Base-by-base conservation (phyloP, 805 yeast species). In the Saccharomycopsis olivae region DNA sequence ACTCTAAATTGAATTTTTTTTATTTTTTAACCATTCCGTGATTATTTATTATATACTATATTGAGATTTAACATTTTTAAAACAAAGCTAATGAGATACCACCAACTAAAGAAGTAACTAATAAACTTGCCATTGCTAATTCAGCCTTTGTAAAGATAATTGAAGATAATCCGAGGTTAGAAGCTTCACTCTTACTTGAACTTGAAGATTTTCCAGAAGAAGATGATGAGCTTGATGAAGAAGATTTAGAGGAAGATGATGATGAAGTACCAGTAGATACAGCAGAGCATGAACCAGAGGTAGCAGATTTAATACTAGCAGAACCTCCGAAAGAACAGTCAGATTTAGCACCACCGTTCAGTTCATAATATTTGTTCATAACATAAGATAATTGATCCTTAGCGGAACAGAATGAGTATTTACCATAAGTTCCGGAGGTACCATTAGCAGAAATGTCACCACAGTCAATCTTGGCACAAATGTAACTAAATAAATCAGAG, bases 291-390 rank as follows among this genome's bases (percentile, higher is more conserved):
- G 79, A 53, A 27, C 88, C 92, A 43, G 64, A 46, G 24, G 70
- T 57, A 41, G 63, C 61, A 33, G 62, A 51, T 40, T 56, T 55
- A 39, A 73, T 40, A n/a, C 79, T 53, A 29, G 88, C 92, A 43
- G 78, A 68, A 40, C 94, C 89, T 41, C 56, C 56, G 58, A 81
- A 84, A 58, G 72, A 74, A 64, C 94, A 84, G 43, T 81, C 88
- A 38, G 71, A 58, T 2, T 58, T 41, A 36, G 51, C 47, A 37
- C 57, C 56, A 47, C 62, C 64, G 45, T 77, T 68, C 29, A 60
- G 61, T 37, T 57, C 57, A 57, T 75, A 76, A 69, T 81, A 81
- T 49, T 66, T 56, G 68, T 80, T 75, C 61, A 82, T 57, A 29
- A 75, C 69, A 53, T 68, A 82, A 29, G 82, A 69, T 51, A 82